Percentiles rank a stretch among this genome's conserved stretches.
phyloP scores from a whole-genome alignment of 2,329 filamentous ascomycete genomes.

The Blastomyces parvus region DNA sequence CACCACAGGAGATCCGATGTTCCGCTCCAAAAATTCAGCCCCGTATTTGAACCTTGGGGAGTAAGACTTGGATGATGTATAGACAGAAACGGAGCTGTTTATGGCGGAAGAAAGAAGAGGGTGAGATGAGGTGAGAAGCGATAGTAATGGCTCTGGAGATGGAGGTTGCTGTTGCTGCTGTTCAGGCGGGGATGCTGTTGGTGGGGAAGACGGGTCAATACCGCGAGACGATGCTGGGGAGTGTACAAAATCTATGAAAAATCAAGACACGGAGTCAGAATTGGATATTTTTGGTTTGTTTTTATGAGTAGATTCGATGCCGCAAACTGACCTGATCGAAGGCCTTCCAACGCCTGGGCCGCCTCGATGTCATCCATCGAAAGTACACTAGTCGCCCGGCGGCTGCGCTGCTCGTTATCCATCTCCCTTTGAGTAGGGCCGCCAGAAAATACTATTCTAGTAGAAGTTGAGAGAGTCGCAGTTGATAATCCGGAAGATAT shows the following conservation, averaged over 20 bases:
- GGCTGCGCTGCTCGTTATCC: conserved; percentile 35
- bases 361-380: conserved; percentile 48
- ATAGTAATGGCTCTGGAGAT: conserved; percentile 65
- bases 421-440: conserved; percentile 31
- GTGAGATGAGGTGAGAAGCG: conserved; percentile 78
- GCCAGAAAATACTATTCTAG: conserved; percentile 13
- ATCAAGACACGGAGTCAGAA: conserved; percentile 11
- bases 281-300: not conserved
- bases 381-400: conserved; percentile 37
- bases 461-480: not conserved
- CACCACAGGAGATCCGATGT: conserved; percentile 69
- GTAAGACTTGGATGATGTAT: conserved; percentile 80
- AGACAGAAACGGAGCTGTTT: conserved; percentile 73
- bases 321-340: conserved; percentile 55
- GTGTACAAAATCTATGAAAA: conserved; percentile 52
- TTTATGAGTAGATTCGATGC: not conserved
- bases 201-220: conserved; percentile 22
- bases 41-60: conserved; percentile 82
- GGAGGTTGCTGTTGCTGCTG: conserved; percentile 29
- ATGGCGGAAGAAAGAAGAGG: conserved; percentile 78
- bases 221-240: conserved; percentile 46
- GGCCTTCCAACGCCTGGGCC: conserved; percentile 64
- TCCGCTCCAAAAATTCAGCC: conserved; percentile 83
- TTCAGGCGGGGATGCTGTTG: conserved; percentile 28
- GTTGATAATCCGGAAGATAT: not conserved